Evolutionary conservation across 2,329 filamentous ascomycete species (phyloP), one percentile per base, ranked within the genome.

Genomic region (Aspergillus nomiae): DNA sequence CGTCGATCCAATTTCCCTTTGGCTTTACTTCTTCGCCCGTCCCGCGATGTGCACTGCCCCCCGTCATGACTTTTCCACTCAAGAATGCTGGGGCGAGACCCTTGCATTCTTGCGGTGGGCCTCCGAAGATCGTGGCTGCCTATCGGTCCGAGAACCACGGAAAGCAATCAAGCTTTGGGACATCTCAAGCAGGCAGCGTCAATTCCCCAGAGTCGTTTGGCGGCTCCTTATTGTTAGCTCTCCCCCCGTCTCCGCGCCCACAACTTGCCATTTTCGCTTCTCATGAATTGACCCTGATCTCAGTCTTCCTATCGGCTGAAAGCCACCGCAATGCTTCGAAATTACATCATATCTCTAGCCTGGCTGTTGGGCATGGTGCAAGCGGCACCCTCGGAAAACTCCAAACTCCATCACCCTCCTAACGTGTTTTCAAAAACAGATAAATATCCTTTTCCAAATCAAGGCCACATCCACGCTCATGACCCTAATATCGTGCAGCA

Each of bases 401-500:
- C 61, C 21, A 53, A 34, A 36, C 19, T 21, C 24, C 55, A 36
- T 34, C n/a, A 12, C 21, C 55, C 56, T 12, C n/a, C 62, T 5
- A 56, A 67, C 41, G 60, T 70, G 21, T 73, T 74, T 60, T 66
- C 74, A n/a, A 65, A 71, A 38, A 74, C 73, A 7, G 63, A 67
- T 6, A 34, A 58, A 8, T 65, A 71, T 28, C 74, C 74, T 0
- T 64, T 73, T 1, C 67, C 74, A 11, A 77, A 75, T 26, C 56
- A 60, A 30, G 73, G 73, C 21, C 62, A 76, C 24, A n/a, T 75
- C 21, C 45, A 36, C n/a, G 70, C 59, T 2, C 76, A 78, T 55
- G 76, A 78, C 55, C 76, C 76, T 9, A 77, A 73, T 45, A 74
- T 78, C 21, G 5, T 78, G 26, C 51, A 67, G 4, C 60, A 71